Conservation (phyloP, 2,329 filamentous ascomycete species). For the Fusarium sp. region DNA sequence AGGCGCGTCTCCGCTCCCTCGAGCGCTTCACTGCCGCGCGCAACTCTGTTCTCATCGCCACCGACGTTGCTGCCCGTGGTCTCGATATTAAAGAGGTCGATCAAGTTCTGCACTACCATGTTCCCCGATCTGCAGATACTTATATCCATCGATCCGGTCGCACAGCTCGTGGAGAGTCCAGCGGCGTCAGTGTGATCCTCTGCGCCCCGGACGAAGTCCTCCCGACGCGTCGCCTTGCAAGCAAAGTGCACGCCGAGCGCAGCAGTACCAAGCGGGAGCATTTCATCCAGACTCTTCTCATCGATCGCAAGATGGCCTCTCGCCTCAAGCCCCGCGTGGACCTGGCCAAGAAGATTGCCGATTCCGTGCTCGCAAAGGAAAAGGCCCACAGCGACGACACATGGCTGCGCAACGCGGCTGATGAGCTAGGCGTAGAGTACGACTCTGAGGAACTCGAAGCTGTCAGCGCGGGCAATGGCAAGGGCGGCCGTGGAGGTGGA, state of each 20-base stretch:
- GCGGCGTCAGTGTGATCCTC: conserved; percentile 84
- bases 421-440: conserved; percentile 93
- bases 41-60: conserved; percentile 82
- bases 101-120: conserved; percentile 92
- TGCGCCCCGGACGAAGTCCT: conserved; percentile 91
- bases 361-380: conserved; percentile 84
- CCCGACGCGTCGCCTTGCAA: conserved; percentile 82
- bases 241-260: conserved; percentile 80
- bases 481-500: conserved; percentile 75
- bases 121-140: conserved; percentile 87
- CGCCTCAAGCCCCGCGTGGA: conserved; percentile 79
- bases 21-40: conserved; percentile 81
- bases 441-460: conserved; percentile 90
- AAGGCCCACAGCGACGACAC: conserved; percentile 85
- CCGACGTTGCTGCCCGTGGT: conserved; percentile 91
- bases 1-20: conserved; percentile 89
- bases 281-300: conserved; percentile 80
- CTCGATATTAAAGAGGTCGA: conserved; percentile 93
- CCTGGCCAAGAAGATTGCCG: conserved; percentile 87
- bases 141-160: conserved; percentile 97
- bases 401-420: conserved; percentile 84
- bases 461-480: conserved; percentile 71
- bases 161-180: conserved; percentile 82
- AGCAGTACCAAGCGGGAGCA: conserved; percentile 62
- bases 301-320: conserved; percentile 81